Conservation (phyloP, 2,329 filamentous ascomycete genomes). For the Pseudonectria buxi region DNA sequence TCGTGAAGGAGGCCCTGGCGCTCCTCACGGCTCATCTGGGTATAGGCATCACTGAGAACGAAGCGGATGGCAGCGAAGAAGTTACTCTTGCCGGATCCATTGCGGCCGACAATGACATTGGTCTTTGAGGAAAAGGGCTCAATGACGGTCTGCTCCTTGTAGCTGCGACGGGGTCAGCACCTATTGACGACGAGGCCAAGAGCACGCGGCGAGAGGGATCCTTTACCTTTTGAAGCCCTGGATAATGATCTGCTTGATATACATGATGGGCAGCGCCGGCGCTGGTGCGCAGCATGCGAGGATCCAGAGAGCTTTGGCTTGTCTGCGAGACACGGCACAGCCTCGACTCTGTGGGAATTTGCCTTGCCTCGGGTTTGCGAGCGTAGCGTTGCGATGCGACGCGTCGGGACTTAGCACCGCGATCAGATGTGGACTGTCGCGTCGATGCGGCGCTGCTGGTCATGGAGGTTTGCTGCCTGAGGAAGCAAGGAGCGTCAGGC, state of each 20-base stretch:
- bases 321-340: conserved; percentile 18
- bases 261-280: conserved; percentile 56
- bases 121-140: conserved; percentile 96
- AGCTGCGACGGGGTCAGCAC: conserved; percentile 48
- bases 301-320: conserved; percentile 16
- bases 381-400: conserved; percentile 18
- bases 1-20: conserved; percentile 95
- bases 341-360: conserved; percentile 15
- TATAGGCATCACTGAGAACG: conserved; percentile 96
- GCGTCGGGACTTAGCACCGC: conserved; percentile 20
- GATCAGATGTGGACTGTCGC: conserved; percentile 22
- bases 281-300: conserved; percentile 32
- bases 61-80: conserved; percentile 99
- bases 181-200: conserved; percentile 5
- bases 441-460: conserved; percentile 17
- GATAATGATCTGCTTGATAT: conserved; percentile 99
- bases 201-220: conserved; percentile 20
- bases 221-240: conserved; percentile 95
- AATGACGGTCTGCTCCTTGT: conserved; percentile 99
- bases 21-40: conserved; percentile 91
- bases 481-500: conserved; percentile 5
- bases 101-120: conserved; percentile 97
- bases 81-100: conserved; percentile 98
- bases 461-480: conserved; percentile 18
- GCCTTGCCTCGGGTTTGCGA: conserved; percentile 16